These are phyloP conservation scores for Fusarium sp. DNA, from an alignment of 2,329 filamentous ascomycete species.

Conservation along the genomic window DNA sequence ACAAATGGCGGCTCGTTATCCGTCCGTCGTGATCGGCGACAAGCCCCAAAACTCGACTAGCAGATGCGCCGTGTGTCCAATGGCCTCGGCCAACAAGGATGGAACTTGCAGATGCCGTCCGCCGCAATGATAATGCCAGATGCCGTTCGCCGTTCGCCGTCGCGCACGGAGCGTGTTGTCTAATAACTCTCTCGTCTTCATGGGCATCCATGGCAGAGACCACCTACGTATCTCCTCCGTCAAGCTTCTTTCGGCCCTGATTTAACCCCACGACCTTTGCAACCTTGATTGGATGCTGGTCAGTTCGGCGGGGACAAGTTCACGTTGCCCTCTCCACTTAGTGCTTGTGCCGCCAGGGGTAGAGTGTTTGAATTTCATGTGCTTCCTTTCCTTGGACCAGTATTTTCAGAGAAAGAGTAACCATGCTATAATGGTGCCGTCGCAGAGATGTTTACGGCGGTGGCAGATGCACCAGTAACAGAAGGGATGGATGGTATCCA, in stretches of 20 bases:
- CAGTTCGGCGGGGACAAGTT: background rate
- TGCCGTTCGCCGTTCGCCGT: background rate
- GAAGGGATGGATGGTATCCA: background rate
- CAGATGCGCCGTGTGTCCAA: background rate
- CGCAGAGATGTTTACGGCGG: background rate
- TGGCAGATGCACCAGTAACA: background rate
- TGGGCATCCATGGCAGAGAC: background rate
- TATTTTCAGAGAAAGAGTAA: background rate
- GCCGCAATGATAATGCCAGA: background rate
- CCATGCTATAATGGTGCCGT: background rate
- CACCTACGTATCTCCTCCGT: background rate
- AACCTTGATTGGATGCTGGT: constrained; percentile 13
- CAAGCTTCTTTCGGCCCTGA: background rate
- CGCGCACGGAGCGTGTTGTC: constrained; percentile 2
- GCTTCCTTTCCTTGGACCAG: background rate
- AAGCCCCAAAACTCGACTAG: constrained; percentile 1
- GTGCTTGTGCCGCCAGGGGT: background rate
- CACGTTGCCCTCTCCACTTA: constrained; percentile 5
- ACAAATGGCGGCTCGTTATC: background rate
- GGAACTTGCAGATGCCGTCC: constrained; percentile 4
- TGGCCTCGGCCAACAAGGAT: constrained; percentile 1
- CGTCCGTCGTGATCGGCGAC: background rate
- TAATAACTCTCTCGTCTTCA: too few species aligned
- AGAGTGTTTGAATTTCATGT: background rate
- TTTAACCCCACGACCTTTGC: background rate